Evolutionary conservation across 192 early-diverging fungal genomes (phyloP).

Genomic region (Chytriomyces sp.): DNA sequence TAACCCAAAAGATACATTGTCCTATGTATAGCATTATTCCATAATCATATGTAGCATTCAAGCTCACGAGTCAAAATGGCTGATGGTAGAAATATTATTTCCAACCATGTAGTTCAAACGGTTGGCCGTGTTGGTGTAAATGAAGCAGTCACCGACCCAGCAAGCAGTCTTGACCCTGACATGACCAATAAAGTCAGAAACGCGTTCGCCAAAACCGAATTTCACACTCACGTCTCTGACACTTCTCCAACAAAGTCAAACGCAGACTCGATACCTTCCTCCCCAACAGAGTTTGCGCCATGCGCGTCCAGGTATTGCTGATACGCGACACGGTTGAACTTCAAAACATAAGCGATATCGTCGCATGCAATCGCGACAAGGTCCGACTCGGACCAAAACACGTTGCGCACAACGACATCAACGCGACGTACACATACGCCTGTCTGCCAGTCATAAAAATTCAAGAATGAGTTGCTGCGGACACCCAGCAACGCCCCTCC

Average conservation of each 20-base stretch:
- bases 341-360: constrained; percentile 93
- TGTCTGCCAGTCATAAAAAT: constrained; percentile 98
- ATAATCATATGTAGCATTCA: too few species aligned
- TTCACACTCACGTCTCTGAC: constrained; percentile 63
- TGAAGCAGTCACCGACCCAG: constrained; percentile 99
- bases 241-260: constrained; percentile 95
- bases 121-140: constrained; percentile 90
- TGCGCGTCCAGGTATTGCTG: constrained; percentile 68
- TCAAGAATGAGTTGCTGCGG: constrained; percentile 79
- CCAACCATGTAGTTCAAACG: constrained; percentile 97
- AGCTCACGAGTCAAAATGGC: constrained; percentile 89
- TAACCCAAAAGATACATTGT: constrained; percentile 94
- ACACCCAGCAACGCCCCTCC: constrained; percentile 93
- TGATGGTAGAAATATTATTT: constrained; percentile 88
- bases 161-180: constrained; percentile 85
- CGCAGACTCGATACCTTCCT: constrained; percentile 96
- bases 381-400: constrained; percentile 96
- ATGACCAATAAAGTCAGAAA: too few species aligned
- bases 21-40: too few species aligned
- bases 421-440: constrained; percentile 88
- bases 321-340: constrained; percentile 88
- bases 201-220: background rate
- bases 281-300: constrained; percentile 66
- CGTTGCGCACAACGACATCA: constrained; percentile 83
- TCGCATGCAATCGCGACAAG: constrained; percentile 90